Percentiles rank a stretch among this genome's conserved stretches.
phyloP scores from a whole-genome alignment of 2,329 filamentous ascomycete genomes.

The Cercospora berteroae region DNA sequence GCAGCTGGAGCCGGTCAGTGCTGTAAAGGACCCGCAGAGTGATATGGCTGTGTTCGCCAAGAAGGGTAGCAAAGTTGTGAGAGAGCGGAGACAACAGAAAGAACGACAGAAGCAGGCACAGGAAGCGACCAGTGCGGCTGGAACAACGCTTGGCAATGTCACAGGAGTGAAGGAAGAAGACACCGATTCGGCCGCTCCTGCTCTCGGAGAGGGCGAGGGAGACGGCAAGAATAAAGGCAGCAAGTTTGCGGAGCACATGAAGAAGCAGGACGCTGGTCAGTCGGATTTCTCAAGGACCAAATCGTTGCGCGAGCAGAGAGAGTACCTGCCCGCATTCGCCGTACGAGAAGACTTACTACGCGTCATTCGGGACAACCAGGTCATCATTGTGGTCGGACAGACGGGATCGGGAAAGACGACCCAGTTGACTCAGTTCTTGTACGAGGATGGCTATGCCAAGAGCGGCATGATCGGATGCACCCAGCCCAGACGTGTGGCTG shows the following conservation, averaged over 20 bases:
- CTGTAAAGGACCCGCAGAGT: slow-evolving; percentile 88
- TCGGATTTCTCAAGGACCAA: slow-evolving; percentile 94
- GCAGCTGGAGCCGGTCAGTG: slow-evolving; percentile 90
- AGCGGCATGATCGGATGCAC: slow-evolving; percentile 92
- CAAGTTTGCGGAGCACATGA: slow-evolving; percentile 89
- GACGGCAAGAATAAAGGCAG: slow-evolving; percentile 59
- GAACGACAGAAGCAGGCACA: slow-evolving; percentile 93
- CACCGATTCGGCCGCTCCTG: slow-evolving; percentile 77
- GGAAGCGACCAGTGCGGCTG: slow-evolving; percentile 87
- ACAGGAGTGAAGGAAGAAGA: slow-evolving; percentile 95
- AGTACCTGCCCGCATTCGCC: slow-evolving; percentile 92
- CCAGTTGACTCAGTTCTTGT: slow-evolving; percentile 90
- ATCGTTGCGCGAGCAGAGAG: slow-evolving; percentile 81
- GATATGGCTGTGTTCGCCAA: slow-evolving; percentile 98
- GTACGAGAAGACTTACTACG: slow-evolving; percentile 89
- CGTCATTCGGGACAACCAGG: slow-evolving; percentile 94
- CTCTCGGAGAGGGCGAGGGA: slow-evolving; percentile 60
- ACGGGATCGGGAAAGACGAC: slow-evolving; percentile 98
- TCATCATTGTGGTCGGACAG: slow-evolving; percentile 93
- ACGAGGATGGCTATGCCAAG: slow-evolving; percentile 90
- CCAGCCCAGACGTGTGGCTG: slow-evolving; percentile 91
- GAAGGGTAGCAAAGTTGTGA: slow-evolving; percentile 90
- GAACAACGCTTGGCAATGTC: slow-evolving; percentile 87
- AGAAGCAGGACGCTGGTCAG: slow-evolving; percentile 74
- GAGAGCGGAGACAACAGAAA: slow-evolving; percentile 84